Evolutionary conservation across 192 early-diverging fungal species (phyloP).

Genomic region (Entrophospora sp.): DNA sequence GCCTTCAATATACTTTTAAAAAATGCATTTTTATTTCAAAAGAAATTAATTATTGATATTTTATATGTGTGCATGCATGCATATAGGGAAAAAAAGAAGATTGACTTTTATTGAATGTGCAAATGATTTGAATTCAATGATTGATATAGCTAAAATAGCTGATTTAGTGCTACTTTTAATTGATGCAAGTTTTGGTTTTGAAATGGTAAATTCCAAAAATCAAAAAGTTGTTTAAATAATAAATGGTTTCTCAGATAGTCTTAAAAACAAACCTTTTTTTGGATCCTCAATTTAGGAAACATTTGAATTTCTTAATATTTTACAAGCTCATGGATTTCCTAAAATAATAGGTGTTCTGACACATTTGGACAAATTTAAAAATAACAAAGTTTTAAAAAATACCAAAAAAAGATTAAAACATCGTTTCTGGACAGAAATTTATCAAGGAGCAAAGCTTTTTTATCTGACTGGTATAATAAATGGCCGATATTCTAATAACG

Average conservation of each 20-base stretch:
- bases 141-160: slow-evolving; percentile 94
- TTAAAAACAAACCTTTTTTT: not conserved
- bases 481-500: slow-evolving; percentile 86
- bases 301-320: slow-evolving; percentile 96
- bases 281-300: slow-evolving; percentile 58
- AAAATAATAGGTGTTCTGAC: slow-evolving; percentile 94
- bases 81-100: slow-evolving; percentile 73
- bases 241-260: not conserved
- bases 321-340: slow-evolving; percentile 96
- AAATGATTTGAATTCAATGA: slow-evolving; percentile 97
- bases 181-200: slow-evolving; percentile 97
- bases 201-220: slow-evolving; percentile 81
- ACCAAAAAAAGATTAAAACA: slow-evolving; percentile 93
- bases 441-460: slow-evolving; percentile 99
- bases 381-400: slow-evolving; percentile 88
- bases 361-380: slow-evolving; percentile 86
- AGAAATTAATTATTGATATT: not conserved
- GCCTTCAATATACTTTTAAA: not conserved
- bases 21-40: slow-evolving; percentile 5
- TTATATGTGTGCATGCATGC: too few species aligned
- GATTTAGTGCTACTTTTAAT: slow-evolving; percentile 92
- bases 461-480: slow-evolving; percentile 96
- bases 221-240: too few species aligned
- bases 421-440: slow-evolving; percentile 98
- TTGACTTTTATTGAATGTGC: slow-evolving; percentile 96